Base-by-base conservation (phyloP, 352 stramenopile genomes). In the Globisporangium paddicum region DNA sequence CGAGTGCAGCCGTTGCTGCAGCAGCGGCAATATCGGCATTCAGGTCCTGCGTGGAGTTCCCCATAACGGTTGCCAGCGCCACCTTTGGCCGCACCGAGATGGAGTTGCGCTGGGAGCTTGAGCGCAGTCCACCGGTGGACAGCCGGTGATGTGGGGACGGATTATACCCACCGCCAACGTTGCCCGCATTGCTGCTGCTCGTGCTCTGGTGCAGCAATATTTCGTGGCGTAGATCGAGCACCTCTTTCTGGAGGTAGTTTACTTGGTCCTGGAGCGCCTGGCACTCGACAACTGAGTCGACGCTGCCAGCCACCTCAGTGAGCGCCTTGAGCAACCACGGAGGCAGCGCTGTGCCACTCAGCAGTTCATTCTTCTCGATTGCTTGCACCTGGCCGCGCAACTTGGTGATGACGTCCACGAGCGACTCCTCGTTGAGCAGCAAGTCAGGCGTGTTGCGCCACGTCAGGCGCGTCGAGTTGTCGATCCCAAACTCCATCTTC, bases 201-300 rank as follows among this genome's bases (percentile, higher is more conserved):
- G 38, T 69, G 32, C 79, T 89, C 44, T 84, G 76, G 48, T 82
- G 82, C 18, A 92, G 55, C 25, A 92, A 58, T 65, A 92, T 73
- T 59, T 94, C 84, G 26, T 91, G 79, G 2, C 79, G 79, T n/a
- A 94, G 52, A 44, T 91, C 75, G 44, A 90, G 67, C 38, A 92
- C 66, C 44, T 94, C 82, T 35, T 92, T 92, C 65, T 94, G 82
- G 13, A 94, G 58, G 14, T 73, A 86, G 25, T 67, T 72, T 10
- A 94, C 80, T 46, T 94, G 82, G 30, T 93, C 81, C 16, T 87
- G 67, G 34, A 93, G 60, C 8, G 77, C 59, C 44, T 94, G 85
- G 65, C 82, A 91, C 60, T 91, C 82, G 18, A 94, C 79, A 19
- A 91, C 82, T 2, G 81, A 68, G 55, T 95, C 85, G 28, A 86